Conservation (phyloP, 208 protist species). For the Histomonas meleagridis region DNA sequence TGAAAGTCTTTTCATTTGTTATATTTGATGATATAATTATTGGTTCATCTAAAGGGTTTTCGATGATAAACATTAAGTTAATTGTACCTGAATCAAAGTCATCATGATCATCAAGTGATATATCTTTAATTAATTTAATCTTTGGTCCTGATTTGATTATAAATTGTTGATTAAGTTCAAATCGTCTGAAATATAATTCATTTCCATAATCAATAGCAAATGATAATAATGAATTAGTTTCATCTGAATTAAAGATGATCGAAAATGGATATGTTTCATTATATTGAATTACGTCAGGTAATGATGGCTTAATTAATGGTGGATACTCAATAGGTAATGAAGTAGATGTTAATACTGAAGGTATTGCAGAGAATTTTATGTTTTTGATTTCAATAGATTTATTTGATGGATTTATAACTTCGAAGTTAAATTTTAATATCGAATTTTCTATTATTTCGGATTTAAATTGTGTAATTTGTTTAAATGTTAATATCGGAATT, state of each 20-base stretch:
- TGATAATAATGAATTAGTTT: not conserved
- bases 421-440: not conserved
- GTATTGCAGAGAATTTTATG: not conserved
- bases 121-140: not conserved
- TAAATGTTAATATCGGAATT: not conserved
- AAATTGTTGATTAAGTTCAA: not conserved
- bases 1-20: not conserved
- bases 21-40: not conserved
- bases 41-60: not conserved
- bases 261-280: not conserved
- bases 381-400: not conserved
- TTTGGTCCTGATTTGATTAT: not conserved
- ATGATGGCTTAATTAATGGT: not conserved
- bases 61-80: not conserved
- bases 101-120: not conserved
- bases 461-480: not conserved
- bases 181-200: not conserved
- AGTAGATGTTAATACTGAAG: not conserved
- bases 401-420: not conserved
- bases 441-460: not conserved
- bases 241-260: not conserved
- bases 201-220: not conserved
- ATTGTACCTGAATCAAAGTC: not conserved
- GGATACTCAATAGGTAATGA: conserved; percentile 15
- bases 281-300: not conserved